These are phyloP conservation scores for Fusarium sp. DNA, from an alignment of 2,329 filamentous ascomycete species.

Conservation along the genomic window DNA sequence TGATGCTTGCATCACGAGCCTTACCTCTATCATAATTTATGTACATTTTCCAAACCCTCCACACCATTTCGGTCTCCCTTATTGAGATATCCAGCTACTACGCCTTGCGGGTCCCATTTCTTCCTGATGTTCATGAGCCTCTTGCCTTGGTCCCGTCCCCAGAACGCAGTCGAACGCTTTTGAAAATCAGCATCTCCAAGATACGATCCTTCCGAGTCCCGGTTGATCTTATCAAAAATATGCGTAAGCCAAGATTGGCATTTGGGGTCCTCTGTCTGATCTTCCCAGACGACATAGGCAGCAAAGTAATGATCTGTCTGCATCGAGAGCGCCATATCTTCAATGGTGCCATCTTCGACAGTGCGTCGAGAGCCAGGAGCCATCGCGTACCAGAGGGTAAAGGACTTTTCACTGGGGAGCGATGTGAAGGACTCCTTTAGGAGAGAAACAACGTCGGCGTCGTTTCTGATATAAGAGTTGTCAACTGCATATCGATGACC, in stretches of 20 bases:
- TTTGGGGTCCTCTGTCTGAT: neutral
- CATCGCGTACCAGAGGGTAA: neutral
- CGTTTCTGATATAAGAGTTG: neutral
- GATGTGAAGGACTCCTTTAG: neutral
- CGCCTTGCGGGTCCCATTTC: neutral
- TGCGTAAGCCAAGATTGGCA: neutral
- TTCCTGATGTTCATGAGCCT: neutral
- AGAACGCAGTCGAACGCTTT: neutral
- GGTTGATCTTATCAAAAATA: neutral
- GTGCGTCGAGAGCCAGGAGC: neutral
- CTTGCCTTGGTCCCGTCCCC: neutral
- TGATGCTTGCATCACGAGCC: fast-evolving
- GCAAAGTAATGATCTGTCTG: neutral
- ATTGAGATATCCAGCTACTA: neutral
- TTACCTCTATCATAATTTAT: fast-evolving
- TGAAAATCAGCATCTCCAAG: neutral
- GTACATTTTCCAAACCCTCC: neutral
- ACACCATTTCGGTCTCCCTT: neutral
- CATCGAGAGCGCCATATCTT: neutral
- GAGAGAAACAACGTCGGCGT: neutral
- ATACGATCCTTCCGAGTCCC: neutral
- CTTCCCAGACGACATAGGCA: neutral
- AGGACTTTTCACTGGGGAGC: neutral
- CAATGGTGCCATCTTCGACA: neutral
- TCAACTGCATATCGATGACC: neutral